Conservation (phyloP, 2,329 filamentous ascomycete species). For the Cladosporium austrohemisphaericum region DNA sequence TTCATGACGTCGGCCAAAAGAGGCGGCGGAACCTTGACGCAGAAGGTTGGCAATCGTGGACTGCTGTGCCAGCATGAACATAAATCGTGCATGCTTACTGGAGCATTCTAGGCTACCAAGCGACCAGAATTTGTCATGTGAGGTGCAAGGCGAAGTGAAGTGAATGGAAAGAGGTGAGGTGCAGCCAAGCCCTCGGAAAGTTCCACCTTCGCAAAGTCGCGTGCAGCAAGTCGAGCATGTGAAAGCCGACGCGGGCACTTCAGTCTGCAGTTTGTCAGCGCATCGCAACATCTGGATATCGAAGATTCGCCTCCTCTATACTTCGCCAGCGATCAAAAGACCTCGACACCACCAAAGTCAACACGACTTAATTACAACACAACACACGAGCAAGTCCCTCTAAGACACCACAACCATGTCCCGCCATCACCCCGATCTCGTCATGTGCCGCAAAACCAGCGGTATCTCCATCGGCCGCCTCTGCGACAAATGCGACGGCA, state of each 20-base stretch:
- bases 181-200: slow-evolving; percentile 7
- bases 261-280: slow-evolving; percentile 3
- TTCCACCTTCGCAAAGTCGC: neutral
- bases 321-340: too few relatives aligned
- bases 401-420: slow-evolving; percentile 59
- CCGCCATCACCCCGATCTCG: slow-evolving; percentile 93
- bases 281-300: slow-evolving; percentile 6
- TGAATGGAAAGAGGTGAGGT: slow-evolving; percentile 5
- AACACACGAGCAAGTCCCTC: neutral
- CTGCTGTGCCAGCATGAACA: too few relatives aligned
- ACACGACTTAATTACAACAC: neutral
- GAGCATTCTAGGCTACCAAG: too few relatives aligned
- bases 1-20: slow-evolving; percentile 13
- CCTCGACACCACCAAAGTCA: too few relatives aligned
- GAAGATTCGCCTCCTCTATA: neutral
- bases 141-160: neutral
- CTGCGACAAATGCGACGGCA: slow-evolving; percentile 99
- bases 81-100: too few relatives aligned
- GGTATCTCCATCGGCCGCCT: slow-evolving; percentile 97
- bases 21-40: slow-evolving; percentile 1
- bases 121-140: neutral
- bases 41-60: too few relatives aligned
- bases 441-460: slow-evolving; percentile 98
- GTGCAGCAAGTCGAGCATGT: slow-evolving; percentile 2
- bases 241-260: neutral